Percentiles rank a stretch among this genome's conserved stretches.
Conservation (phyloP, 164 flowering plant species). For the Magnolia kwangsiensis region DNA sequence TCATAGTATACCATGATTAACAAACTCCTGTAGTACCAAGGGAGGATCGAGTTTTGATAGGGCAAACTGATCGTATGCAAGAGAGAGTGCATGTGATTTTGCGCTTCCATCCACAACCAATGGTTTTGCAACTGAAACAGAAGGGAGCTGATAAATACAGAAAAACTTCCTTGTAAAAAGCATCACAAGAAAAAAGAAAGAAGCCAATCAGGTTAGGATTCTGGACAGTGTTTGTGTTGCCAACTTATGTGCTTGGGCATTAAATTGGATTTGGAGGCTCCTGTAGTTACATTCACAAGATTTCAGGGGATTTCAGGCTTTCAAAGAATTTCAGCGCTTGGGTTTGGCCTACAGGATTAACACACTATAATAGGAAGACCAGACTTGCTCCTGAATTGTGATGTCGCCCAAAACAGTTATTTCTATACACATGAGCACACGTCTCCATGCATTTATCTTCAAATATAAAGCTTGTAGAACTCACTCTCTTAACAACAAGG, state of each 20-base stretch:
- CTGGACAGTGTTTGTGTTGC: neutral
- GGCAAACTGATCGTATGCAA: conserved; percentile 81
- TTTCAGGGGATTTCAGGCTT: neutral
- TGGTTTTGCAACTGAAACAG: conserved; percentile 87
- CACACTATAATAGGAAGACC: no score
- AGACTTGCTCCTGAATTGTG: no score
- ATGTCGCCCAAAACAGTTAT: no score
- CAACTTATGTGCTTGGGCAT: neutral
- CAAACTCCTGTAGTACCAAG: conserved; percentile 93
- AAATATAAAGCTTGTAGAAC: no score
- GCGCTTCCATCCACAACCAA: conserved; percentile 77
- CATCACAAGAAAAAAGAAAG: neutral
- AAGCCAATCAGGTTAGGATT: no score
- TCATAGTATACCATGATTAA: conserved; percentile 77
- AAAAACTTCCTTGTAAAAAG: neutral
- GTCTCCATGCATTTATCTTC: no score
- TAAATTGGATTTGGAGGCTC: neutral
- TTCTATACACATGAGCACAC: no score
- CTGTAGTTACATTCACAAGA: neutral
- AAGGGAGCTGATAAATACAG: neutral
- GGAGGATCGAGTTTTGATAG: conserved; percentile 87
- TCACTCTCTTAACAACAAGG: no score
- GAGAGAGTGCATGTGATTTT: conserved; percentile 85
- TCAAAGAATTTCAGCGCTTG: neutral
- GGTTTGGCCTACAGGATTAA: neutral